Evolutionary conservation across 2,329 filamentous ascomycete species (phyloP), one percentile per base, ranked within the genome.

Genomic region (Talaromyces albobiverticillius): DNA sequence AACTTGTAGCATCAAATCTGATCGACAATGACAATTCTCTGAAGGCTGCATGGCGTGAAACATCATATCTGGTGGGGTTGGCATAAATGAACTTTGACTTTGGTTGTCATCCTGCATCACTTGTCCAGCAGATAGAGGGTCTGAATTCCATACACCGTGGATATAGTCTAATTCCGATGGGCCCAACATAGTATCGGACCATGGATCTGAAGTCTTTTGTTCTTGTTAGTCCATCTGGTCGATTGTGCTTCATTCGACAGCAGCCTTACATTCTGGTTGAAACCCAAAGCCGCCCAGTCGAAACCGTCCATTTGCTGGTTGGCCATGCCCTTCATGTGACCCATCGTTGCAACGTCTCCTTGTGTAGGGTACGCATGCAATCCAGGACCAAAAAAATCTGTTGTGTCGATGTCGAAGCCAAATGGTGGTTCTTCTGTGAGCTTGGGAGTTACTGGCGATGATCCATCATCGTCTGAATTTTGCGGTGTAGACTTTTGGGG

Each of bases 1-100:
- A 20, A 54, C 31, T 16, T 57, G 46, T 18, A 43, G 22, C 55
- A 57, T 57, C 46, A 57, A 51, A 23, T 57, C 54, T 25, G 36
- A 23, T 51, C 51, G 31, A 26, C 55, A 57, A 14, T 54, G 47
- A 59, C 56, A 58, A 25, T 38, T 34, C 13, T 34, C 31, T 6
- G 31, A 14, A 34, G 31, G 3, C 13, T 34, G 31, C 13, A 34
- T 34, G 13, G 6, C 13, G 8, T 34, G 31, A 34, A 34, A 34
- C 31, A 14, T 34, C 31, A 34, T 34, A 34, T 34, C 31, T 34
- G 31, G 31, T 6, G 31, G 13, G 8, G 6, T 34, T 34, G 31
- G 13, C 13, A 14, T 4, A 4, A 14, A 34, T 34, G 13, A 3
- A 14, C 25, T 29, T 4, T 29, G 25, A 9, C 25, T 34, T 8